Evolutionary conservation across 2,329 filamentous ascomycete genomes (phyloP).

Genomic region (Gnomoniopsis smithogilvyi): DNA sequence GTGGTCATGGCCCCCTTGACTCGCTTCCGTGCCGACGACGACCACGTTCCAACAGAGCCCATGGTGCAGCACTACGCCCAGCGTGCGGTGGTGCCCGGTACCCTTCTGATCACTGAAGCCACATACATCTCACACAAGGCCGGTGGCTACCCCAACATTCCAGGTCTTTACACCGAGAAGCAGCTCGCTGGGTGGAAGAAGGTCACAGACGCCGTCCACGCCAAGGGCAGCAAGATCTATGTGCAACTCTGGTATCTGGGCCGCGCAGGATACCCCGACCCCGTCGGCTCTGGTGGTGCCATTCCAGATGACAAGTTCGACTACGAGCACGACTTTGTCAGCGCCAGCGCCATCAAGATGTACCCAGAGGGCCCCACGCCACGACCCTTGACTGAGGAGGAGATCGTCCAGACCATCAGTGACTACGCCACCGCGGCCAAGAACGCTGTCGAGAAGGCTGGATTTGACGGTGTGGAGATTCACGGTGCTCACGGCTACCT

Average conservation of each 20-base stretch:
- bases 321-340: conserved; percentile 37
- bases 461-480: conserved; percentile 68
- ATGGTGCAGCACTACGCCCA: conserved; percentile 28
- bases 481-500: conserved; percentile 59
- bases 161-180: conserved; percentile 55
- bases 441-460: conserved; percentile 53
- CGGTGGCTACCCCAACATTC: conserved; percentile 45
- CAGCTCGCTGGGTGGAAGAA: conserved; percentile 59
- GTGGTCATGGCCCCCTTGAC: conserved; percentile 57
- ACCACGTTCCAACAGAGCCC: conserved; percentile 24
- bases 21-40: conserved; percentile 45
- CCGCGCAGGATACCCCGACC: conserved; percentile 40
- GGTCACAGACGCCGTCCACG: conserved; percentile 61
- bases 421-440: conserved; percentile 56
- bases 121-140: conserved; percentile 47
- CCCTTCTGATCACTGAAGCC: conserved; percentile 56
- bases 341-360: conserved; percentile 35
- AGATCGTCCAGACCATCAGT: conserved; percentile 62
- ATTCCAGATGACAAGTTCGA: conserved; percentile 22
- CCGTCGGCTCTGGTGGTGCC: conserved; percentile 39
- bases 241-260: conserved; percentile 65
- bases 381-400: conserved; percentile 60
- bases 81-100: conserved; percentile 32
- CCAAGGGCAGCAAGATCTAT: conserved; percentile 58
- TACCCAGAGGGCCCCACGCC: conserved; percentile 51